These are phyloP conservation scores for Bolboschoenus planiculmis DNA, from an alignment of 176 grass and related monocot species.

Conservation along the genomic window DNA sequence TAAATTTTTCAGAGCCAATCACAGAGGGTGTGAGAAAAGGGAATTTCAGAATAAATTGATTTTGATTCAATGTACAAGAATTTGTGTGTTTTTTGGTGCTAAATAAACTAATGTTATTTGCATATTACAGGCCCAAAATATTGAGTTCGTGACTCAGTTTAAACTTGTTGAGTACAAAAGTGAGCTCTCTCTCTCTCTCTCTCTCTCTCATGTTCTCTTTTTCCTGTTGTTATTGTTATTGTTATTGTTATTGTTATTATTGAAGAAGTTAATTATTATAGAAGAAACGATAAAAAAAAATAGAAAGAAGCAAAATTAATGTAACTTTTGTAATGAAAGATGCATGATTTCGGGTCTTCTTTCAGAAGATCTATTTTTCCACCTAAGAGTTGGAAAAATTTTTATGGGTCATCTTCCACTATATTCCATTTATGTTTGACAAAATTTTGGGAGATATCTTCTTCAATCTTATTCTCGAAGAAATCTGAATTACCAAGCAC, in stretches of 20 bases:
- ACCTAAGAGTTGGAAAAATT: no score
- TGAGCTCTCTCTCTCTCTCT: not conserved
- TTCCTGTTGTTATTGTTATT: not conserved
- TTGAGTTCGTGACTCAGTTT: slow-evolving; percentile 12
- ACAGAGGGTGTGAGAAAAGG: not conserved
- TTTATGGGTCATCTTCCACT: not conserved
- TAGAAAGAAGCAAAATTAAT: not conserved
- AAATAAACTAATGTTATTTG: not conserved
- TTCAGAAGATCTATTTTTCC: not conserved
- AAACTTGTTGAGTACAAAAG: slow-evolving; percentile 18
- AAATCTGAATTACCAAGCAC: no score
- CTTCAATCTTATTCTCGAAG: not conserved
- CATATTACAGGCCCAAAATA: slow-evolving; percentile 20
- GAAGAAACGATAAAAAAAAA: not conserved
- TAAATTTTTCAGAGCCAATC: not conserved
- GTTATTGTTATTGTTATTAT: not conserved
- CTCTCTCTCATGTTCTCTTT: not conserved
- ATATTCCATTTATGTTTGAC: not conserved
- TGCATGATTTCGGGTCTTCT: not conserved
- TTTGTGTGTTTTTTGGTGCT: not conserved
- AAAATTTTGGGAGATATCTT: not conserved
- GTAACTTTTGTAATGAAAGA: not conserved
- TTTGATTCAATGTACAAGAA: not conserved
- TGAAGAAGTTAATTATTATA: not conserved
- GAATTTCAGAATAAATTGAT: not conserved